These are phyloP conservation scores for Mollisiaceae sp. DNA, from an alignment of 2,329 filamentous ascomycete genomes.

Conservation along the genomic window DNA sequence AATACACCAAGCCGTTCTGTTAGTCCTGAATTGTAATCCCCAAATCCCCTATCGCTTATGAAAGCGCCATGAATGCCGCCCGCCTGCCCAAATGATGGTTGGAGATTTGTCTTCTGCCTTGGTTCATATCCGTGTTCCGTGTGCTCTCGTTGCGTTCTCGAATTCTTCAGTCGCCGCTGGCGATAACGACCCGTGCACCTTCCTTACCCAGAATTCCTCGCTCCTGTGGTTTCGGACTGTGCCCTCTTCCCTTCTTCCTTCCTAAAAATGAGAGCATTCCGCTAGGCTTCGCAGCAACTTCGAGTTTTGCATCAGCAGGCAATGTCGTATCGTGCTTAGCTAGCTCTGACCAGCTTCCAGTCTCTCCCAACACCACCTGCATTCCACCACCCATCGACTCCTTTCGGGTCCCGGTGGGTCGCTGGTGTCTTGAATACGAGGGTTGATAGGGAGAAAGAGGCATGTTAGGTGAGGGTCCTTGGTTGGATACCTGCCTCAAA, in stretches of 20 bases:
- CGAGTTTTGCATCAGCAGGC: slow-evolving; percentile 65
- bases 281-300: slow-evolving; percentile 62
- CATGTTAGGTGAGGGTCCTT: slow-evolving; percentile 16
- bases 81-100: neutral
- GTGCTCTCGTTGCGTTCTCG: neutral
- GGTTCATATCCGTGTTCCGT: neutral
- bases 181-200: slow-evolving; percentile 83
- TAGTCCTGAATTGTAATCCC: neutral
- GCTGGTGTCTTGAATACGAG: slow-evolving; percentile 35
- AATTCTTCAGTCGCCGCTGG: slow-evolving; percentile 49
- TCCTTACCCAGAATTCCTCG: slow-evolving; percentile 94
- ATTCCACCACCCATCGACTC: slow-evolving; percentile 67
- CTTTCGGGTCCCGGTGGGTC: slow-evolving; percentile 37
- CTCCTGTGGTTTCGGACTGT: slow-evolving; percentile 94
- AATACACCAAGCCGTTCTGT: slow-evolving; percentile 4
- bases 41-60: neutral
- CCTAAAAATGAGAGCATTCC: slow-evolving; percentile 91
- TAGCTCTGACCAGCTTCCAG: slow-evolving; percentile 89
- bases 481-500: slow-evolving; percentile 11
- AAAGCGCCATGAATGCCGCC: slow-evolving; percentile 2
- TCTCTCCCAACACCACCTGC: slow-evolving; percentile 88
- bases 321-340: slow-evolving; percentile 82
- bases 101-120: neutral
- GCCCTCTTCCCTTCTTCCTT: slow-evolving; percentile 85
- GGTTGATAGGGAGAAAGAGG: slow-evolving; percentile 40